Percentiles rank a stretch among this genome's conserved stretches.
Conservation (phyloP, 257 asterid genomes). For the Solanum verrucosum region DNA sequence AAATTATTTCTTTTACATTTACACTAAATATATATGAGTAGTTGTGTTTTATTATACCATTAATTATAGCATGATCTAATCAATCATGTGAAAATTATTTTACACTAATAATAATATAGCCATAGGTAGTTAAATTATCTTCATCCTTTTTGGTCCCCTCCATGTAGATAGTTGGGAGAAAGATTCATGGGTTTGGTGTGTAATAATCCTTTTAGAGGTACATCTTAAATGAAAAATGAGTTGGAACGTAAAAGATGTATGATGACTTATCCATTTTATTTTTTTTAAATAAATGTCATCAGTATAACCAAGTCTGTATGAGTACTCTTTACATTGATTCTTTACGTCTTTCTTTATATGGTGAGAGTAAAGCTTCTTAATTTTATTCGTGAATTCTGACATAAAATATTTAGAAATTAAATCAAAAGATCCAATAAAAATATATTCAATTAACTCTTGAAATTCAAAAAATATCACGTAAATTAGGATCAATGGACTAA, state of each 20-base stretch:
- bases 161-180: neutral
- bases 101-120: neutral
- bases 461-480: neutral
- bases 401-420: neutral
- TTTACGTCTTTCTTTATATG: neutral
- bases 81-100: neutral
- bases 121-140: neutral
- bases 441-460: neutral
- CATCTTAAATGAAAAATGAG: constrained; percentile 1
- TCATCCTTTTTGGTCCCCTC: neutral
- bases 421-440: neutral
- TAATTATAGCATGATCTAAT: neutral
- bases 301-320: neutral
- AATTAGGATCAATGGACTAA: neutral
- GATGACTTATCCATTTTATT: neutral
- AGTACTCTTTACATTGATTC: neutral
- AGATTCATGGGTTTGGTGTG: neutral
- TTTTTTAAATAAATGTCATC: neutral
- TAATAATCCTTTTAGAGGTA: neutral
- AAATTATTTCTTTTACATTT: neutral
- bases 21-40: neutral
- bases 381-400: neutral
- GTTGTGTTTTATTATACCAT: neutral
- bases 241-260: constrained; percentile 4
- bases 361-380: neutral